Evolutionary conservation across 257 asterid species (phyloP), one percentile per base, ranked within the genome.

Genomic region (Mitragyna speciosa): DNA sequence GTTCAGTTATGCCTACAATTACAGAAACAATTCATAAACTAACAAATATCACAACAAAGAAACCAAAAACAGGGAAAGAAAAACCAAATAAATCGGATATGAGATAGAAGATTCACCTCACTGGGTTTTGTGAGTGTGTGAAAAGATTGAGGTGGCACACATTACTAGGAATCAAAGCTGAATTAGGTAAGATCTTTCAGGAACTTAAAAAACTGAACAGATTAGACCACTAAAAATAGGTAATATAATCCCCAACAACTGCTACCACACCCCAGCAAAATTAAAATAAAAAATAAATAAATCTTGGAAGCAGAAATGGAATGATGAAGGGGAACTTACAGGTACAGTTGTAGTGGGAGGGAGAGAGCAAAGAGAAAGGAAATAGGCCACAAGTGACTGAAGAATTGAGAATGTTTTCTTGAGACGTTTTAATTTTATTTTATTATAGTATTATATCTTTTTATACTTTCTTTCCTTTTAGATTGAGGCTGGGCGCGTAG

Each of bases 11-110:
- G 51, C 48, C 26, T 14, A 75, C 52, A 84, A 85, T 43, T 16
- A 31, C 36, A 65, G 36, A 7, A 80, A 75, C 54, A 83, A 61
- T 45, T 30, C 63, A 80, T 41, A 59, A 63, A 72, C 31, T 8
- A 36, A 72, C 28, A 14, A 70, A 36, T 1, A 36, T 16, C 28
- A 36, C 12, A 31, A 79, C 3, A 52, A 51, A 41, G 26, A 31
- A 45, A 43, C 47, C 47, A 43, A 43, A 43, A 43, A 45, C 8
- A 6, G 49, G 49, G 49, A 39, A 24, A n/a, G 28, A 52, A 17
- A 45, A 24, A 19, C 56, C 28, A 67, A 52, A 67, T 49, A 77
- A 48, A 68, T 36, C 76, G 33, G 16, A 78, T 52, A 26, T 15
- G 6, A 54, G 68, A 48, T 47, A 39, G 24, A 28, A 43, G 61